These are phyloP conservation scores for Hypericum perforatum DNA, from an alignment of 345 rosid species.

Conservation along the genomic window DNA sequence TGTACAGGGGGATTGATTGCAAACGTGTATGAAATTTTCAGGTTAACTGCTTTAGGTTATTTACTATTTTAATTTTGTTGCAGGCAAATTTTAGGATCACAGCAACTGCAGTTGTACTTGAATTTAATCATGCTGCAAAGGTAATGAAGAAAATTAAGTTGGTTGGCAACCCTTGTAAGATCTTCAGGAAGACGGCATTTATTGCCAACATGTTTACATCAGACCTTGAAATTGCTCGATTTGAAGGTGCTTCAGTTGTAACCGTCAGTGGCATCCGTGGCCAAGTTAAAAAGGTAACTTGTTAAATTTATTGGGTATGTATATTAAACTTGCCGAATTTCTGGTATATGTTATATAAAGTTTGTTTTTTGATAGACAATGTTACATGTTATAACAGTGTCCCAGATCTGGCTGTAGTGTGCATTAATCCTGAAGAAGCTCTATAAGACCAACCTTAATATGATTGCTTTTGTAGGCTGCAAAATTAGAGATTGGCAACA, in stretches of 20 bases:
- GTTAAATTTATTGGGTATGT: not conserved
- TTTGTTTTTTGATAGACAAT: too few species aligned
- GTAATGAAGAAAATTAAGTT: constrained; percentile 79
- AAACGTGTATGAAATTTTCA: too few species aligned
- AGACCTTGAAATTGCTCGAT: constrained; percentile 84
- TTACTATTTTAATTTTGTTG: constrained; percentile 7
- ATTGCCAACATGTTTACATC: constrained; percentile 89
- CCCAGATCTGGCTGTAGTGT: too few species aligned
- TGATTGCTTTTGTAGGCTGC: constrained; percentile 43
- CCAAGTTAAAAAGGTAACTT: constrained; percentile 71
- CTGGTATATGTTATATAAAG: too few species aligned
- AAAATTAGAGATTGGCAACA: constrained; percentile 65
- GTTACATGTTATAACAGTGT: too few species aligned
- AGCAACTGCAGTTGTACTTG: constrained; percentile 66
- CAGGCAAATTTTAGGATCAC: constrained; percentile 80
- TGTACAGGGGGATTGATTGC: too few species aligned
- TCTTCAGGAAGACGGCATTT: constrained; percentile 81
- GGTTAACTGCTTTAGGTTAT: too few species aligned
- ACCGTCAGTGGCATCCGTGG: constrained; percentile 98
- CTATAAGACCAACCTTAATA: not conserved
- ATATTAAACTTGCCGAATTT: not conserved
- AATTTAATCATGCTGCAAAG: constrained; percentile 71
- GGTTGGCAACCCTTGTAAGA: constrained; percentile 85
- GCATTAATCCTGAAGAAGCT: constrained; percentile 3
- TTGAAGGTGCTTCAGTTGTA: constrained; percentile 70